Conservation (phyloP, 2,329 filamentous ascomycete species). For the Aspergillus felis region DNA sequence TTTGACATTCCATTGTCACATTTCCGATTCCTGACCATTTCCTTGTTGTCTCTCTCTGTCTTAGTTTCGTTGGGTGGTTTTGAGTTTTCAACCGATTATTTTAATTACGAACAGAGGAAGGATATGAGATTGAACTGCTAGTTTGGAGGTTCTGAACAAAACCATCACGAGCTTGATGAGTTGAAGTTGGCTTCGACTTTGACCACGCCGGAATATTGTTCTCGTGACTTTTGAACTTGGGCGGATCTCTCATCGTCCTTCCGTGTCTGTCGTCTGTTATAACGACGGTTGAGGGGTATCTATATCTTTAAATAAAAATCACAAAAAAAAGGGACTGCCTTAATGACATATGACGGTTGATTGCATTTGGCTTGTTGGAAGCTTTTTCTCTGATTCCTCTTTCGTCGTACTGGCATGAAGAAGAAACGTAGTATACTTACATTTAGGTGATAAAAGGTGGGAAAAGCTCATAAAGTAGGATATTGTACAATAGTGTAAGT, state of each 20-base stretch:
- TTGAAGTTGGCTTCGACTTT: neutral
- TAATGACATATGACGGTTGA: conserved; percentile 5
- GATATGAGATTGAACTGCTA: neutral
- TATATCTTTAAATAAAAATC: neutral
- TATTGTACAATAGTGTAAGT: conserved; percentile 23
- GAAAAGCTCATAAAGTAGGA: neutral
- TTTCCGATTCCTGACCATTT: neutral
- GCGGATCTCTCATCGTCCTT: neutral
- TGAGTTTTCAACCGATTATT: conserved; percentile 2
- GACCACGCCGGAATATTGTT: neutral
- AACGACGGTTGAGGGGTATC: neutral
- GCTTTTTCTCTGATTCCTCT: neutral
- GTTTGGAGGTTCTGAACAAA: neutral
- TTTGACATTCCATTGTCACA: neutral
- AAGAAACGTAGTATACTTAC: neutral
- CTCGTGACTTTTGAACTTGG: neutral
- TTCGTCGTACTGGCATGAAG: neutral
- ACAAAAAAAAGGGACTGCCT: neutral
- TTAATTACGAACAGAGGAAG: neutral
- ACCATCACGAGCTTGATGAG: neutral
- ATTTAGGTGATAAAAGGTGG: neutral
- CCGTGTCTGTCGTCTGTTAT: neutral
- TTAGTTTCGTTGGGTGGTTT: conserved; percentile 1
- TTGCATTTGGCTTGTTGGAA: neutral
- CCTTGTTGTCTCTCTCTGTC: neutral